phyloP scores from a whole-genome alignment of 805 yeast genomes.

The Priceomyces haplophilus region DNA sequence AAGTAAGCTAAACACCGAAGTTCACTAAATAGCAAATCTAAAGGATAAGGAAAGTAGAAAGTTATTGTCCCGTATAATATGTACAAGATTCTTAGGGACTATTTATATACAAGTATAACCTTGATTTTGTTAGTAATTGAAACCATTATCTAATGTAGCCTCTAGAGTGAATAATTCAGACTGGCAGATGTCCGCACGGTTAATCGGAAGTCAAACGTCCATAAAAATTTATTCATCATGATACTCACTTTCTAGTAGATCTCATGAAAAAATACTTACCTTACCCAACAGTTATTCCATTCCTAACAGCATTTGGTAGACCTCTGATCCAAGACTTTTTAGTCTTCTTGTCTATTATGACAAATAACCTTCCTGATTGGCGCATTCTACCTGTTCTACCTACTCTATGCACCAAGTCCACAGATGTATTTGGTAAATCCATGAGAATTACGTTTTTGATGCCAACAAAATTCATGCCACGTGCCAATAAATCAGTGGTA shows the following conservation, averaged over 20 bases:
- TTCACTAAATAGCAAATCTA: no score
- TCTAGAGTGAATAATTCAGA: background rate
- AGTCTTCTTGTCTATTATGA: constrained; percentile 66
- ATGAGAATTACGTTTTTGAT: constrained; percentile 78
- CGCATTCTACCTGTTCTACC: constrained; percentile 96
- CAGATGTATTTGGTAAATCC: constrained; percentile 82
- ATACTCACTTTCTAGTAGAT: background rate
- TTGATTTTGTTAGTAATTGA: background rate
- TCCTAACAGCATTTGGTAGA: constrained; percentile 63
- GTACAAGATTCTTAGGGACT: background rate
- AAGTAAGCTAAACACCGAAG: no score
- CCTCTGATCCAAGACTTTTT: constrained; percentile 82
- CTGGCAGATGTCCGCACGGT: constrained; percentile 23
- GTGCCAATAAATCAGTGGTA: constrained; percentile 83
- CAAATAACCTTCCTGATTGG: constrained; percentile 80
- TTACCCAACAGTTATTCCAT: constrained; percentile 37
- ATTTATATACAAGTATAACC: background rate
- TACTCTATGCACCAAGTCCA: constrained; percentile 84
- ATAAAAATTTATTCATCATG: constrained; percentile 33
- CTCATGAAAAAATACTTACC: constrained; percentile 3
- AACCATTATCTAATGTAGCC: background rate
- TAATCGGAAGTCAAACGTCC: constrained; percentile 44
- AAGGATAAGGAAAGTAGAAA: no score
- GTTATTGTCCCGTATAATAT: no score
- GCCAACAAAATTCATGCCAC: constrained; percentile 85